Evolutionary conservation across 108 stramenopile species (phyloP).

Genomic region (Cyclotella atomus): DNA sequence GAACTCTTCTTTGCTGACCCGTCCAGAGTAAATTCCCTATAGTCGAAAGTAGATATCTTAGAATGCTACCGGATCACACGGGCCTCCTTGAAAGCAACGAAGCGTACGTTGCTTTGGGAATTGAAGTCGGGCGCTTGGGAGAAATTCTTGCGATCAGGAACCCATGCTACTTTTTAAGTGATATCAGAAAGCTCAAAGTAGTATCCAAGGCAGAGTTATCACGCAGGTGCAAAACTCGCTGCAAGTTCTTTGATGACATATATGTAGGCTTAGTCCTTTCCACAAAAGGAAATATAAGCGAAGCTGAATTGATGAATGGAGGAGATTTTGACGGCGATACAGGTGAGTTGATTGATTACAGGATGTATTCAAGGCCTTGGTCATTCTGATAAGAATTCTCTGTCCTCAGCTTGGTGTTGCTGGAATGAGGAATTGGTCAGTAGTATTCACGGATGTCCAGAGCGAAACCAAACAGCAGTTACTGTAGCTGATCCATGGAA

Average conservation of each 20-base stretch:
- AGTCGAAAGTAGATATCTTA: conserved; percentile 15
- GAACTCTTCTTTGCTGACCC: background rate
- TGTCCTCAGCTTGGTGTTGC: conserved; percentile 20
- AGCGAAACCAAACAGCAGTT: background rate
- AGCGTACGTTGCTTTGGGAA: conserved; percentile 36
- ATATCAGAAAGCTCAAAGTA: conserved; percentile 38
- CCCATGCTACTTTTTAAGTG: conserved; percentile 43
- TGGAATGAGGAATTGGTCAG: conserved; percentile 12
- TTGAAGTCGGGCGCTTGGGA: conserved; percentile 3
- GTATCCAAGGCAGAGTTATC: conserved; percentile 19
- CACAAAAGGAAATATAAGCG: conserved; percentile 36
- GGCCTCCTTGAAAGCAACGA: conserved; percentile 32
- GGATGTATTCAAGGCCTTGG: no score
- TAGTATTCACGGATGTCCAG: conserved; percentile 4
- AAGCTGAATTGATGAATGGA: conserved; percentile 46
- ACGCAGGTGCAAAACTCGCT: background rate
- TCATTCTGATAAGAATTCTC: no score
- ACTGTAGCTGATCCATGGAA: conserved; percentile 4
- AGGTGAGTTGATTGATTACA: background rate
- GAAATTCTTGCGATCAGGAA: conserved; percentile 32
- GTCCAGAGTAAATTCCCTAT: conserved; percentile 30
- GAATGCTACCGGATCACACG: conserved; percentile 41
- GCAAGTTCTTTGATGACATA: conserved; percentile 25
- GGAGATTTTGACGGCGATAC: conserved; percentile 46
- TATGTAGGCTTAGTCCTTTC: conserved; percentile 32